These are phyloP conservation scores for Escovopsis sp. DNA, from an alignment of 2,329 filamentous ascomycete genomes.

Conservation along the genomic window DNA sequence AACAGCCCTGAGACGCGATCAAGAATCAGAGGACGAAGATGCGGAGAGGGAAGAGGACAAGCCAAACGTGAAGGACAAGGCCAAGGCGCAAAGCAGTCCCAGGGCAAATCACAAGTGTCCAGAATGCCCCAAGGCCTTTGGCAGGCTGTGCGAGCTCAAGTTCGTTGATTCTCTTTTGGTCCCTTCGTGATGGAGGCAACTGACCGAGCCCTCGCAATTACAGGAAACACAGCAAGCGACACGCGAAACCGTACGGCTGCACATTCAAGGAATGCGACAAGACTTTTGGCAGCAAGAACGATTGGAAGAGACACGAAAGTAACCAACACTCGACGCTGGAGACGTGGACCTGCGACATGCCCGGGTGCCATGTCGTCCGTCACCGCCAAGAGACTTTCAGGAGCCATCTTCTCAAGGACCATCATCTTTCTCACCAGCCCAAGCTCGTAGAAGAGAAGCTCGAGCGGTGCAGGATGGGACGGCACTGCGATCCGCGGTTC, in stretches of 20 bases:
- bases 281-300: conserved; percentile 79
- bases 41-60: conserved; percentile 4
- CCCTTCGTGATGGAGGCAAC: conserved; percentile 1
- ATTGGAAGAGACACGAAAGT: conserved; percentile 86
- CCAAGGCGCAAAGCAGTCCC: not conserved
- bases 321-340: conserved; percentile 61
- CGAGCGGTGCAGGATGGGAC: conserved; percentile 44
- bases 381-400: conserved; percentile 44
- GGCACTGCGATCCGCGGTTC: conserved; percentile 50
- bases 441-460: conserved; percentile 27
- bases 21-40: not conserved
- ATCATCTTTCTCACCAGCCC: conserved; percentile 21
- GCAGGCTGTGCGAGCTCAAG: conserved; percentile 42
- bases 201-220: conserved; percentile 7
- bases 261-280: conserved; percentile 57
- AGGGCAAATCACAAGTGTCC: conserved; percentile 17
- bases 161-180: conserved; percentile 18
- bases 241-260: conserved; percentile 69
- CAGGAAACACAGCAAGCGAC: conserved; percentile 75
- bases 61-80: not conserved
- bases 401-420: conserved; percentile 42
- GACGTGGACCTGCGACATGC: conserved; percentile 53
- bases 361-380: conserved; percentile 42
- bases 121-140: conserved; percentile 31
- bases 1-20: conserved; percentile 12